Evolutionary conservation across 768 basidiomycete species (phyloP), one percentile per base, ranked within the genome.

Genomic region (Russula foetens): DNA sequence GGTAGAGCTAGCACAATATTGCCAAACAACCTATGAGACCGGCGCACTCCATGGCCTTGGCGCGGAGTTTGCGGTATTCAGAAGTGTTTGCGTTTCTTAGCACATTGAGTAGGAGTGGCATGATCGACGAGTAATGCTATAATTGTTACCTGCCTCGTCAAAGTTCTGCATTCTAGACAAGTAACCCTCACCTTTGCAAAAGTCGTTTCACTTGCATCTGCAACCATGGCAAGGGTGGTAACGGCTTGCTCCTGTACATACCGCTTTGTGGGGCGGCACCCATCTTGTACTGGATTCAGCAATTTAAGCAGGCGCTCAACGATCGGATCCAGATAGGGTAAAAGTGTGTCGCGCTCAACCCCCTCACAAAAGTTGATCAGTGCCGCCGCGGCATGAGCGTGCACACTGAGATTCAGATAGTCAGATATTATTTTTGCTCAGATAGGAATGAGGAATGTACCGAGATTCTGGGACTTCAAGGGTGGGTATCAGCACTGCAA

Each of bases 341-440:
- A 66, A 11, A 91, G 79, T 0, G 82, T 85, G 24, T 88, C 81
- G 17, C 83, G 79, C 65, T 84, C 86, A 38, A 90, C 89, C 38
- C 90, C 89, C 69, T 93, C 88, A 71, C 91, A 94, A 74, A 93
- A 93, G 70, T 94, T 95, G 71, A 93, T 91, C 24, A 94, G 77
- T 0, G 91, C 91, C 0, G 92, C 87, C 0, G 91, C 90, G 1
- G 92, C 89, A 67, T 95, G 92, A 0, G 90, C 79, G 63, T 92
- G 91, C 0, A 94, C 90, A 26, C 92, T 92, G 66, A n/a, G 17
- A 8, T 31, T 23, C 29, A 21, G 28, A 28, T n/a, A n/a, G n/a
- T n/a, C n/a, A n/a, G n/a, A n/a, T n/a, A n/a, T n/a, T n/a, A n/a
- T n/a, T n/a, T n/a, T n/a, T n/a, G n/a, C n/a, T n/a, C n/a, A n/a